phyloP scores from a whole-genome alignment of 345 rosid genomes.

The Populus nigra region DNA sequence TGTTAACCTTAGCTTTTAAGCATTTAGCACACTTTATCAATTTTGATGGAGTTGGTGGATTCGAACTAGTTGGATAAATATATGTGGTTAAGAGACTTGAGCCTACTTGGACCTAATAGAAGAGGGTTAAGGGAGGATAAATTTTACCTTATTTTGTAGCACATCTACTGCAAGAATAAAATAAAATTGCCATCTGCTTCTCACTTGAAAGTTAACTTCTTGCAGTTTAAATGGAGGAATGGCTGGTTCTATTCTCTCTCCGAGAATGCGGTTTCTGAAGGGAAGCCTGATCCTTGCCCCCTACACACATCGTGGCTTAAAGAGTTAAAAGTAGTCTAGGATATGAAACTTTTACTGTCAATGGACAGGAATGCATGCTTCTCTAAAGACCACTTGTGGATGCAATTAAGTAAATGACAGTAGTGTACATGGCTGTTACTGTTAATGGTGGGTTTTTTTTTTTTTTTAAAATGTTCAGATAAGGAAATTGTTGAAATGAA shows the following conservation, averaged over 20 bases:
- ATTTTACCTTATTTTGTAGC: neutral
- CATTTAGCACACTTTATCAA: neutral
- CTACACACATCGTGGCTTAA: constrained; percentile 87
- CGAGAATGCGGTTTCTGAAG: constrained; percentile 65
- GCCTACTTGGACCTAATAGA: neutral
- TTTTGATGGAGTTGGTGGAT: constrained; percentile 4
- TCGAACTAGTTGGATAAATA: neutral
- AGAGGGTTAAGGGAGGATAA: too few species aligned
- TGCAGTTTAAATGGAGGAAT: constrained; percentile 97
- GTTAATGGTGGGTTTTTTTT: too few species aligned
- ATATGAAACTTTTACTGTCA: neutral
- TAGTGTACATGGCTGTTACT: too few species aligned
- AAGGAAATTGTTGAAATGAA: too few species aligned
- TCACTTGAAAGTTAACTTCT: neutral
- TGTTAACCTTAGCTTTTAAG: neutral
- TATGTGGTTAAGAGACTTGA: neutral
- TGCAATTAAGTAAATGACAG: too few species aligned
- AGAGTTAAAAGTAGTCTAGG: constrained; percentile 59
- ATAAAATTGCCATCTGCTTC: neutral
- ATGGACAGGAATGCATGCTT: neutral
- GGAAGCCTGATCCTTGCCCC: constrained; percentile 85
- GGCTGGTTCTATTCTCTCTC: constrained; percentile 93
- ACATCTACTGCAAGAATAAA: neutral
- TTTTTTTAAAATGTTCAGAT: too few species aligned
- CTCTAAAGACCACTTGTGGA: too few species aligned